phyloP scores from a whole-genome alignment of 306 rosid genomes.

The Cajanus cajan region DNA sequence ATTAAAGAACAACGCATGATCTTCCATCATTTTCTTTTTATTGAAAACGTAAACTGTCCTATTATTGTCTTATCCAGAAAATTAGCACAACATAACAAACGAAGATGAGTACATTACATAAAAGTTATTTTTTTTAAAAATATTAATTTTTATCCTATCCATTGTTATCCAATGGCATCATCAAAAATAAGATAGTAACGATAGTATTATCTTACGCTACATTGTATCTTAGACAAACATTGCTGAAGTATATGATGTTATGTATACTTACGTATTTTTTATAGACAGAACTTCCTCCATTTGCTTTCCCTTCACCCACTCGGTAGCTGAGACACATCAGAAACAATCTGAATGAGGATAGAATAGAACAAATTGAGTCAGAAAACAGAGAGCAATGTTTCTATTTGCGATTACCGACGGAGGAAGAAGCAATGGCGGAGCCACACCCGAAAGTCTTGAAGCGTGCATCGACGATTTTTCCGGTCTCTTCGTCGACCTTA shows the following conservation, averaged over 20 bases:
- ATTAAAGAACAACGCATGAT: background rate
- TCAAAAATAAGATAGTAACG: background rate
- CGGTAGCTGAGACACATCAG: conserved; percentile 40
- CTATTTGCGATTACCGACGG: conserved; percentile 52
- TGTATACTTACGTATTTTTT: conserved; percentile 61
- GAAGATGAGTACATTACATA: background rate
- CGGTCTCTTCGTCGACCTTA: conserved; percentile 72
- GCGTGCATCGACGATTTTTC: conserved; percentile 79
- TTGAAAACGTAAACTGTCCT: background rate
- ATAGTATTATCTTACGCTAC: background rate
- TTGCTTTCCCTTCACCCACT: conserved; percentile 86
- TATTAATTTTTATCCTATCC: background rate
- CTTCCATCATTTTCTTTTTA: background rate
- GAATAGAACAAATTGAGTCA: background rate
- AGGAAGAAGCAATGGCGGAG: conserved; percentile 90
- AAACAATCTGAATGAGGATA: background rate
- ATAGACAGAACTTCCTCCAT: conserved; percentile 83
- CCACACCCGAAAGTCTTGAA: conserved; percentile 96
- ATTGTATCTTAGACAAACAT: background rate
- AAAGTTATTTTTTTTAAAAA: background rate
- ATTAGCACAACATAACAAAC: background rate
- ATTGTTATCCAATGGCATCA: background rate
- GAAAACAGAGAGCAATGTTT: background rate
- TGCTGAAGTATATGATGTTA: background rate
- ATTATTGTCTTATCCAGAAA: background rate